phyloP scores from a whole-genome alignment of 2,329 filamentous ascomycete species.

The Colletotrichum sp. region DNA sequence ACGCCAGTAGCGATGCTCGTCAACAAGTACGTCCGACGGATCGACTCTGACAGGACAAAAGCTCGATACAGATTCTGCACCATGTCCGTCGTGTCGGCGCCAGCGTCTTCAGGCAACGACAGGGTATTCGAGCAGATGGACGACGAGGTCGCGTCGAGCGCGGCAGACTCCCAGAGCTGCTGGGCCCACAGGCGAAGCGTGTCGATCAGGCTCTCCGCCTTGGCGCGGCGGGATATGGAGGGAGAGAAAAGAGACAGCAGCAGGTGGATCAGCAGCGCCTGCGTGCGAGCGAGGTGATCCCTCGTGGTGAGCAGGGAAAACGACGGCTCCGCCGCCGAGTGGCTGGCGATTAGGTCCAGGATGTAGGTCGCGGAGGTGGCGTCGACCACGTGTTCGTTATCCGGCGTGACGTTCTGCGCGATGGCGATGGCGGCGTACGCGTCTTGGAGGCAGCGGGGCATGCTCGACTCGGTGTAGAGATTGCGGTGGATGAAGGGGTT shows the following conservation, averaged over 20 bases:
- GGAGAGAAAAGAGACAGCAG: conserved; percentile 2
- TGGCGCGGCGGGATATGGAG: conserved; percentile 5
- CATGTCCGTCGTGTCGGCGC: neutral
- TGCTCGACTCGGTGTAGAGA: conserved; percentile 22
- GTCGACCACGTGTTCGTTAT: conserved; percentile 5
- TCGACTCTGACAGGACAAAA: conserved; percentile 14
- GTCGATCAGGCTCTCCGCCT: conserved; percentile 1
- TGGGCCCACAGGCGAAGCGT: conserved; percentile 2
- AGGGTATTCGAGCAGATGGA: neutral
- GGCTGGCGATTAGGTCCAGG: neutral
- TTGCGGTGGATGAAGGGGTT: conserved; percentile 27
- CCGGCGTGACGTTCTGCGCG: neutral
- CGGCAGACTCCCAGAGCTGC: neutral
- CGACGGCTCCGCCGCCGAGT: neutral
- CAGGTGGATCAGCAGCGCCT: conserved; percentile 15
- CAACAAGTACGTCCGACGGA: conserved; percentile 12
- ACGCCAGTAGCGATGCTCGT: conserved; percentile 8
- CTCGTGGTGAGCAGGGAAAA: neutral
- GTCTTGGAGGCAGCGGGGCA: conserved; percentile 22
- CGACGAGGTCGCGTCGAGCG: neutral
- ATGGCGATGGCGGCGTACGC: conserved; percentile 17
- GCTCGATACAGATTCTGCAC: neutral
- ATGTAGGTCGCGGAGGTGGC: neutral
- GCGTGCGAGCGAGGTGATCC: conserved; percentile 11
- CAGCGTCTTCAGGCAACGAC: neutral